Evolutionary conservation across 1,284 basidiomycete genomes (phyloP).

Genomic region (Ganoderma meredithae): DNA sequence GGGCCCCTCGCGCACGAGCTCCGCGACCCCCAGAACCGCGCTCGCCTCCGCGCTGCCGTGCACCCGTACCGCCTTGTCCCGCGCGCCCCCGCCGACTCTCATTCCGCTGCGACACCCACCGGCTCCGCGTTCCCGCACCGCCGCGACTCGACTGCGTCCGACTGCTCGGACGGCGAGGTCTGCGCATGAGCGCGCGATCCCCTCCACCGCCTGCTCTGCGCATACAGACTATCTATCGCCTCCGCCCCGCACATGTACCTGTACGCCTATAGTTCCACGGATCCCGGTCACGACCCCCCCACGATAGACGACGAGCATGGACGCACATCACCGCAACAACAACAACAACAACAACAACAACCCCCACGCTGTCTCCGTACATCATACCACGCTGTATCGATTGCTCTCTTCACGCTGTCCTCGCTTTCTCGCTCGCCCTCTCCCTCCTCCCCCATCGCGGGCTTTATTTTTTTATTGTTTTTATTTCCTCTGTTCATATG

Average conservation of each 20-base stretch:
- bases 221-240: neutral
- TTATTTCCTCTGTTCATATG: conserved; percentile 25
- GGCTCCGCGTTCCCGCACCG: conserved; percentile 15
- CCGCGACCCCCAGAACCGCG: conserved; percentile 45
- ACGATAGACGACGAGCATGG: conserved; percentile 27
- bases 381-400: conserved; percentile 28
- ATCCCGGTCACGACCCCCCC: conserved; percentile 13
- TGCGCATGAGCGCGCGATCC: conserved; percentile 5
- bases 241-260: neutral
- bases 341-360: neutral
- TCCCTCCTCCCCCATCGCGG: neutral
- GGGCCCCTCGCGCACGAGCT: conserved; percentile 50
- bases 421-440: conserved; percentile 2
- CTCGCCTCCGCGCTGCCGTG: conserved; percentile 55
- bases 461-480: conserved; percentile 1
- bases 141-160: conserved; percentile 10
- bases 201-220: neutral
- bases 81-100: conserved; percentile 14
- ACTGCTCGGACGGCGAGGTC: conserved; percentile 9
- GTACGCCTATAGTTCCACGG: neutral
- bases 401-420: conserved; percentile 20
- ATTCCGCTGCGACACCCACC: conserved; percentile 11
- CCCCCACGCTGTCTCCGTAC: conserved; percentile 21
- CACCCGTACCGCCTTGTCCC: conserved; percentile 58
- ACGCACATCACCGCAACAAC: conserved; percentile 21